phyloP scores from a whole-genome alignment of 2,329 filamentous ascomycete species.

The Pyrenochaeta sp. region DNA sequence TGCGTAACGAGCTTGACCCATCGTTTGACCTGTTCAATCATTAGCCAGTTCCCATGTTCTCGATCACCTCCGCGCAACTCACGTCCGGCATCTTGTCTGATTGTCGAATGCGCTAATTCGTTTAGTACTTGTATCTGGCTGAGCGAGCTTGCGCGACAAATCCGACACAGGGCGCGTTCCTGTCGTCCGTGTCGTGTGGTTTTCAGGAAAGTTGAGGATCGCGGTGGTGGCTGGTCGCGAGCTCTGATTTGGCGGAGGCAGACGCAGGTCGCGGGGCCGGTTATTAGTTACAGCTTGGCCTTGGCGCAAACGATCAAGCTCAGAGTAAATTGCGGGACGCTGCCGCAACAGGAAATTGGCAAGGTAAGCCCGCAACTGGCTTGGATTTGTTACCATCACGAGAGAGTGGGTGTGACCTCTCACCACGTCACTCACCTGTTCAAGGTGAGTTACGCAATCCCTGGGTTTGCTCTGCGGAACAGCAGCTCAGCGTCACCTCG shows the following conservation, averaged over 20 bases:
- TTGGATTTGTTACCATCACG: too few relatives aligned
- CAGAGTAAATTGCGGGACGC: conserved; percentile 5
- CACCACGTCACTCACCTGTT: too few relatives aligned
- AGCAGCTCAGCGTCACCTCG: too few relatives aligned
- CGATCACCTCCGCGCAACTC: conserved; percentile 27
- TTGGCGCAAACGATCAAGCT: conserved; percentile 24
- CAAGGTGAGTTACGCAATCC: too few relatives aligned
- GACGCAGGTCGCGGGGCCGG: conserved; percentile 20
- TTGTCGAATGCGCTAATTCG: conserved; percentile 4
- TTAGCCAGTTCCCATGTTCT: conserved; percentile 15
- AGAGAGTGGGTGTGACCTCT: too few relatives aligned
- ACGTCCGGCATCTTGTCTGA: conserved; percentile 56
- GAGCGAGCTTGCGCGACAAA: conserved; percentile 14
- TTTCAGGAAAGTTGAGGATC: conserved; percentile 16
- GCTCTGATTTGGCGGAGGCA: conserved; percentile 26
- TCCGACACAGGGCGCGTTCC: conserved; percentile 19
- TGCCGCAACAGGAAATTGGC: background rate
- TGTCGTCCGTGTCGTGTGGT: conserved; percentile 6
- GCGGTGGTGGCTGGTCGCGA: conserved; percentile 33
- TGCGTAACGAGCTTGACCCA: conserved; percentile 92
- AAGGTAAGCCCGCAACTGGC: too few relatives aligned
- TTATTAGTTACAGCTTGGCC: conserved; percentile 14
- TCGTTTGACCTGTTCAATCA: conserved; percentile 72
- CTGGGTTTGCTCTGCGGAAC: background rate
- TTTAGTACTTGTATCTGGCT: background rate